phyloP scores from a whole-genome alignment of 2,329 filamentous ascomycete species.

The Paradendryphiella salina region DNA sequence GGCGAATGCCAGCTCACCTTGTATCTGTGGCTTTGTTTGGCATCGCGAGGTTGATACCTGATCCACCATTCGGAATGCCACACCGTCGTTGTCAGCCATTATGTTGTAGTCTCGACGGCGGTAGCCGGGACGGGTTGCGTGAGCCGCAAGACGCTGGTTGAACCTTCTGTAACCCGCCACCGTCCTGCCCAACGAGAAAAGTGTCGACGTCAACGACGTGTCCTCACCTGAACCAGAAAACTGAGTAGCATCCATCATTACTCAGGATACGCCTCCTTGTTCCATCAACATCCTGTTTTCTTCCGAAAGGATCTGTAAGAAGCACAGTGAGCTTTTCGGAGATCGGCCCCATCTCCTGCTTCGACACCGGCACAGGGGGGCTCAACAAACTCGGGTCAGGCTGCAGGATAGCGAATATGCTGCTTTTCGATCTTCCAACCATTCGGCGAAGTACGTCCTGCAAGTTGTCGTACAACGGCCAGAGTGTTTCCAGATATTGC shows the following conservation, averaged over 20 bases:
- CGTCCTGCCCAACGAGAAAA: background rate
- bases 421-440: slow-evolving; percentile 40
- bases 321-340: slow-evolving; percentile 41
- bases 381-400: slow-evolving; percentile 30
- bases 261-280: slow-evolving; percentile 39
- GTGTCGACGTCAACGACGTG: background rate
- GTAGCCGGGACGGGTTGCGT: background rate
- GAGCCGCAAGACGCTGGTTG: background rate
- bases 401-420: slow-evolving; percentile 41
- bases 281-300: slow-evolving; percentile 35
- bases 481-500: slow-evolving; percentile 39
- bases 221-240: slow-evolving; percentile 44
- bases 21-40: background rate
- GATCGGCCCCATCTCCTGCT: slow-evolving; percentile 42
- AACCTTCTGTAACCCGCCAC: too few species aligned
- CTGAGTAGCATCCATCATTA: slow-evolving; percentile 37
- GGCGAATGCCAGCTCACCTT: background rate
- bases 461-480: slow-evolving; percentile 42
- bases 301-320: slow-evolving; percentile 44
- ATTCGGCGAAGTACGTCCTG: slow-evolving; percentile 39
- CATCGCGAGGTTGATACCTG: background rate
- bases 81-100: background rate
- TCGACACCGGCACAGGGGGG: slow-evolving; percentile 37
- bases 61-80: background rate
- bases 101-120: background rate